Evolutionary conservation across 768 basidiomycete genomes (phyloP).

Genomic region (Clitopilus hobsonii): DNA sequence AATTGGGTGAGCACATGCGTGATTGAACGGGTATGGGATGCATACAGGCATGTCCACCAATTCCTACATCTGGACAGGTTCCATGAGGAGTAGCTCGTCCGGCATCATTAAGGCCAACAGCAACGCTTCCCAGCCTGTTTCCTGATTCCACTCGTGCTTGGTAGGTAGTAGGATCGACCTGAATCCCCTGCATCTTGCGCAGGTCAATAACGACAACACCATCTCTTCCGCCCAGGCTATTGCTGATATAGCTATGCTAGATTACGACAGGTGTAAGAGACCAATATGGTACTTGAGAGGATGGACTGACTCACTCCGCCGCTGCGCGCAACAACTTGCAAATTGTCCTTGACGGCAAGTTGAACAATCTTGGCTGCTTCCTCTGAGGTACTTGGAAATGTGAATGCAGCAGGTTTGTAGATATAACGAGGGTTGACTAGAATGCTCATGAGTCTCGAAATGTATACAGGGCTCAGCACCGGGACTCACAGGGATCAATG

Average conservation of each 20-base stretch:
- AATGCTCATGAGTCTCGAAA: background rate
- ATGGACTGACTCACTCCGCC: constrained; percentile 30
- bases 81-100: background rate
- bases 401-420: constrained; percentile 27
- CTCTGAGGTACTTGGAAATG: constrained; percentile 23
- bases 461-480: background rate
- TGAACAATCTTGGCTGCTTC: constrained; percentile 29
- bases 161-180: constrained; percentile 21
- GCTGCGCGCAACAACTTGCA: constrained; percentile 32
- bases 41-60: background rate
- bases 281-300: background rate
- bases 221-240: constrained; percentile 35
- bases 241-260: constrained; percentile 40
- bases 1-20: background rate
- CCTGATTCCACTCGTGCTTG: constrained; percentile 27
- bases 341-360: constrained; percentile 21
- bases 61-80: background rate
- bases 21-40: background rate
- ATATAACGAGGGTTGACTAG: constrained; percentile 31
- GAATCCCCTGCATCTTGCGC: constrained; percentile 28
- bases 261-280: no score
- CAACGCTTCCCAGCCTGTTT: background rate
- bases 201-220: constrained; percentile 39
- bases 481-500: background rate
- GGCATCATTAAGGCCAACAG: background rate